These are phyloP conservation scores for Phylloporus scabripes DNA, from an alignment of 768 basidiomycete genomes.

Conservation along the genomic window DNA sequence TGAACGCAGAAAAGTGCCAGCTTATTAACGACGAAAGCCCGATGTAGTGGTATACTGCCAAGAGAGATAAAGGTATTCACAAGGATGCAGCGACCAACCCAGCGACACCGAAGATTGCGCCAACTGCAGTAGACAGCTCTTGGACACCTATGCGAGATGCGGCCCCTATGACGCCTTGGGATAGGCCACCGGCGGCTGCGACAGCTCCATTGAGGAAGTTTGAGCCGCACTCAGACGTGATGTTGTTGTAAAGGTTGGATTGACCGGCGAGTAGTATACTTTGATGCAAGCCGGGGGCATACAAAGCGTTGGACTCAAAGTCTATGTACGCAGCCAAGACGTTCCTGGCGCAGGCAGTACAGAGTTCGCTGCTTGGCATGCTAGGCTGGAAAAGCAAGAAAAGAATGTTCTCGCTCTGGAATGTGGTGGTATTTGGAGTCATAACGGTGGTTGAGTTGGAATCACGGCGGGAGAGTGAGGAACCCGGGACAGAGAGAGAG, in stretches of 20 bases:
- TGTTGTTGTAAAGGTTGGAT: conserved; percentile 53
- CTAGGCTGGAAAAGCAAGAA: conserved; percentile 72
- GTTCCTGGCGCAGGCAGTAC: conserved; percentile 76
- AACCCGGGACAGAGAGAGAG: neutral
- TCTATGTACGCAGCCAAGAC: conserved; percentile 71
- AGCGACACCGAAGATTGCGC: conserved; percentile 31
- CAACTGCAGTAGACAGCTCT: conserved; percentile 25
- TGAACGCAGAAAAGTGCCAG: conserved; percentile 17
- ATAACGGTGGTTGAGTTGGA: conserved; percentile 28
- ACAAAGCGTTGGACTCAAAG: conserved; percentile 67
- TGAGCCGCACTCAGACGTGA: conserved; percentile 59
- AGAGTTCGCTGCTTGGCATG: conserved; percentile 50
- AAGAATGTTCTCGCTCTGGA: conserved; percentile 54
- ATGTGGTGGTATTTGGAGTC: conserved; percentile 52
- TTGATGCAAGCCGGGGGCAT: conserved; percentile 64
- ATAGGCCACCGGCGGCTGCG: conserved; percentile 61
- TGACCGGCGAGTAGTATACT: conserved; percentile 68
- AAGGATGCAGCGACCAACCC: conserved; percentile 30
- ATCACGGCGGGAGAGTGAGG: conserved; percentile 21
- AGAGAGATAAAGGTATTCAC: conserved; percentile 3
- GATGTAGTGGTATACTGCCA: conserved; percentile 14
- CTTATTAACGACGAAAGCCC: conserved; percentile 20
- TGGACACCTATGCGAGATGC: conserved; percentile 23
- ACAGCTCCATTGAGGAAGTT: conserved; percentile 66
- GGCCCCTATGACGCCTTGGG: conserved; percentile 27